Evolutionary conservation across 495 filamentous ascomycete genomes (phyloP).

Genomic region (Trichoderma virens): DNA sequence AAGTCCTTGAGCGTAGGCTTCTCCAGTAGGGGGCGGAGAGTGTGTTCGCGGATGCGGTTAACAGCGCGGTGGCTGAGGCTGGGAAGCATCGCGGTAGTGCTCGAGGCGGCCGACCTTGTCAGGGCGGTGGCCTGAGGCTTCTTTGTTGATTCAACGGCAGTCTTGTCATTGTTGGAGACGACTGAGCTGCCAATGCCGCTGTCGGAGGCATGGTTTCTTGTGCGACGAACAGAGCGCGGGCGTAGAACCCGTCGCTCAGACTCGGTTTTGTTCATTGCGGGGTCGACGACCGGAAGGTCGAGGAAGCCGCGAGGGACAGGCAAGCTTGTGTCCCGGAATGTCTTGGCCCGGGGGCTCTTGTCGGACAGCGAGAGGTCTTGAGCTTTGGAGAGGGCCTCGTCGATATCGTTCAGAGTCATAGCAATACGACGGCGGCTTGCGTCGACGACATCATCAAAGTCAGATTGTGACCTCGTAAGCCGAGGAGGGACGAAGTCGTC

Average conservation of each 20-base stretch:
- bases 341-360: conserved; percentile 18
- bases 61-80: conserved; percentile 42
- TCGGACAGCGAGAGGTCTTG: conserved; percentile 22
- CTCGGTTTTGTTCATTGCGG: conserved; percentile 32
- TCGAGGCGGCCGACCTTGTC: conserved; percentile 39
- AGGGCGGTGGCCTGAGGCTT: conserved; percentile 30
- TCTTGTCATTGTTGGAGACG: conserved; percentile 32
- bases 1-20: conserved; percentile 60
- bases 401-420: conserved; percentile 41
- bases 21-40: conserved; percentile 42
- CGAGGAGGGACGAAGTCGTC: conserved; percentile 39
- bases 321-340: conserved; percentile 39
- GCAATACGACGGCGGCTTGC: conserved; percentile 47
- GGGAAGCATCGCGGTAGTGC: conserved; percentile 26
- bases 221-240: conserved; percentile 41
- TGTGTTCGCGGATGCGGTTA: conserved; percentile 48
- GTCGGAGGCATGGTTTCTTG: conserved; percentile 52
- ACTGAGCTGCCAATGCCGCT: conserved; percentile 54
- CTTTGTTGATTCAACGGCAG: conserved; percentile 21
- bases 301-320: conserved; percentile 45
- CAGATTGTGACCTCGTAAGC: conserved; percentile 55
- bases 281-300: conserved; percentile 34
- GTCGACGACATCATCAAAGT: conserved; percentile 53
- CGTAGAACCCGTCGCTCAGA: conserved; percentile 38
- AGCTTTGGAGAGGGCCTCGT: conserved; percentile 33